These are phyloP conservation scores for Exophiala sp. DNA, from an alignment of 2,329 filamentous ascomycete species.

Conservation along the genomic window DNA sequence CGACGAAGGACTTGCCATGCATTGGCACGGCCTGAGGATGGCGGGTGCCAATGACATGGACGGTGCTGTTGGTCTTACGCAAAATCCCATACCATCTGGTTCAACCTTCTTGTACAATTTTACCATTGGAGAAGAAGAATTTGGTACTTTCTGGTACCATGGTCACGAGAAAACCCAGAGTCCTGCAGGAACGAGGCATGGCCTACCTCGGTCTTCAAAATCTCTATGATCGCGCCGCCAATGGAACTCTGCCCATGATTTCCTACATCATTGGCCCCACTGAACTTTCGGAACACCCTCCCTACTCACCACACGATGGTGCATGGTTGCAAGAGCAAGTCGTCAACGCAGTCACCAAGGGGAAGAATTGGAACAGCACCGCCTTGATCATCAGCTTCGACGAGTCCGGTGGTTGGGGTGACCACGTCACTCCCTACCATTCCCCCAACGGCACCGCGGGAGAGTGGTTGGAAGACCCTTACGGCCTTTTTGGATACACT, in stretches of 20 bases:
- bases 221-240: constrained; percentile 51
- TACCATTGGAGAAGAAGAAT: constrained; percentile 51
- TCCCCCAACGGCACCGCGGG: constrained; percentile 49
- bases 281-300: constrained; percentile 54
- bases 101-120: constrained; percentile 65
- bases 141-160: constrained; percentile 63
- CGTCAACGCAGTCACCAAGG: constrained; percentile 49
- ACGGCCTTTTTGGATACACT: constrained; percentile 41
- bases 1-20: constrained; percentile 48
- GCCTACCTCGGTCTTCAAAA: constrained; percentile 46
- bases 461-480: constrained; percentile 52
- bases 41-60: constrained; percentile 74
- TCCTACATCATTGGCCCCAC: constrained; percentile 51
- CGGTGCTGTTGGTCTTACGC: constrained; percentile 63
- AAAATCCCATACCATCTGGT: constrained; percentile 63
- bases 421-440: constrained; percentile 53
- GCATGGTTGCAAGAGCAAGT: constrained; percentile 55
- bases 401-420: constrained; percentile 55
- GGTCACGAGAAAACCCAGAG: constrained; percentile 58
- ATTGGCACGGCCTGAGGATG: constrained; percentile 75
- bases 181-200: constrained; percentile 47
- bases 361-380: constrained; percentile 49
- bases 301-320: constrained; percentile 52
- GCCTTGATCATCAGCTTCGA: constrained; percentile 51
- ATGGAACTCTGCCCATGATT: constrained; percentile 51